phyloP scores from a whole-genome alignment of 2,329 filamentous ascomycete species.

The Aurifilum marmelostoma region DNA sequence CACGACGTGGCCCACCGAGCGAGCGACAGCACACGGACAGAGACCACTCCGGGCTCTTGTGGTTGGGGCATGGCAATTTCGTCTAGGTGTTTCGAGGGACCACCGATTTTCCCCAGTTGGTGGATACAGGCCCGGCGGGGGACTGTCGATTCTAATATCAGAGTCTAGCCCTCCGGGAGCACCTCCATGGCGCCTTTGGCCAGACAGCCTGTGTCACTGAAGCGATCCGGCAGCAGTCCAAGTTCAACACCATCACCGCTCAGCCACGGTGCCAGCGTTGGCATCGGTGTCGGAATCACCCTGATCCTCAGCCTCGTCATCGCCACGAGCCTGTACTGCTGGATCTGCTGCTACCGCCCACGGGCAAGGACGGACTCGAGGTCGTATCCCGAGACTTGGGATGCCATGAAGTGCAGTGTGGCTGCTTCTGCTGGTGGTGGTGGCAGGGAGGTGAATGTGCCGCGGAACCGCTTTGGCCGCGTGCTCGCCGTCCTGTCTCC shows the following conservation, averaged over 20 bases:
- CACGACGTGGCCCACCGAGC: constrained; percentile 7
- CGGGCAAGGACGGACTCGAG: constrained; percentile 1
- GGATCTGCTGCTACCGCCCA: constrained; percentile 7
- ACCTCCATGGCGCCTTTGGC: constrained; percentile 13
- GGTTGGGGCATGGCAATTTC: constrained; percentile 17
- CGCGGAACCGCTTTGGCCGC: constrained; percentile 17
- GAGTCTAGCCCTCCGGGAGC: neutral
- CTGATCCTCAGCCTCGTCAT: constrained; percentile 18
- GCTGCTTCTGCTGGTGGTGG: neutral
- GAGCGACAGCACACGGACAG: constrained; percentile 10
- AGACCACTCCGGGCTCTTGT: neutral
- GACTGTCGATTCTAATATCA: constrained; percentile 7
- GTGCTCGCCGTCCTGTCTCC: constrained; percentile 26
- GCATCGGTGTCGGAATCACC: constrained; percentile 16
- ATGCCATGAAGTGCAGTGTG: constrained; percentile 19
- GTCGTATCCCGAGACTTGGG: constrained; percentile 6
- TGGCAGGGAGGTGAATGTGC: constrained; percentile 6
- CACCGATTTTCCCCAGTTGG: neutral
- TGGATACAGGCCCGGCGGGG: neutral
- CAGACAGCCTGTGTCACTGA: neutral
- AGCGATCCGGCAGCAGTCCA: constrained; percentile 7
- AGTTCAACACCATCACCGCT: constrained; percentile 5
- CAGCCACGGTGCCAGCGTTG: constrained; percentile 17
- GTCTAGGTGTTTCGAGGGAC: constrained; percentile 8
- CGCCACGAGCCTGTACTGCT: constrained; percentile 17